phyloP scores from a whole-genome alignment of 768 basidiomycete species.

The Phylloporus scabripes region DNA sequence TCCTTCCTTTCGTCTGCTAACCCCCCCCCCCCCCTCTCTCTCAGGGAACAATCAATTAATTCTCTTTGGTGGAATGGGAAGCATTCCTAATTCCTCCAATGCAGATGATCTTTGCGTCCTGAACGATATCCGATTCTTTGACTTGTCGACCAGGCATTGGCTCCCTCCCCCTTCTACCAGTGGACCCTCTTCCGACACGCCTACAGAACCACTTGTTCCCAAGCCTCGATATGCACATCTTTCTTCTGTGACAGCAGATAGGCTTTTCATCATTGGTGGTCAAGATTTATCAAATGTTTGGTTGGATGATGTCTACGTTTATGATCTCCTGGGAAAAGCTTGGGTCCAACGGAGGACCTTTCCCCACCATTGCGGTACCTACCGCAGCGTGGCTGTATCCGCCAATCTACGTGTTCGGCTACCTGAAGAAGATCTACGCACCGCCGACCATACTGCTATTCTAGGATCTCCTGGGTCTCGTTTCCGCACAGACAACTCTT shows the following conservation, averaged over 20 bases:
- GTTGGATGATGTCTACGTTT: conserved; percentile 90
- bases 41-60: conserved; percentile 83
- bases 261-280: conserved; percentile 89
- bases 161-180: conserved; percentile 40
- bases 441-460: conserved; percentile 35
- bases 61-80: conserved; percentile 94
- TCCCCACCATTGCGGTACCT: conserved; percentile 93
- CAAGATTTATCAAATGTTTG: conserved; percentile 92
- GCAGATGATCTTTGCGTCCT: conserved; percentile 86
- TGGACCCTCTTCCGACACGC: conserved; percentile 29
- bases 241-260: conserved; percentile 77
- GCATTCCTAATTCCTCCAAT: conserved; percentile 61
- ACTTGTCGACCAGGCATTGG: conserved; percentile 70
- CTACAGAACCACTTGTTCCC: conserved; percentile 53
- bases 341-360: conserved; percentile 83
- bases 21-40: too few species aligned
- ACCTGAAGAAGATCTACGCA: conserved; percentile 53
- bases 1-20: conserved; percentile 6
- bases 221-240: conserved; percentile 93
- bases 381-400: conserved; percentile 87
- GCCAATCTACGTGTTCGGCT: conserved; percentile 62
- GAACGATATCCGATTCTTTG: conserved; percentile 87
- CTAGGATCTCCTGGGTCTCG: conserved; percentile 54
- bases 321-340: conserved; percentile 62
- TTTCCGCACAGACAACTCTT: conserved; percentile 47